Percentiles rank a stretch among this genome's conserved stretches.
phyloP scores from a whole-genome alignment of 768 basidiomycete species.

The Lactifluus subvellereus region DNA sequence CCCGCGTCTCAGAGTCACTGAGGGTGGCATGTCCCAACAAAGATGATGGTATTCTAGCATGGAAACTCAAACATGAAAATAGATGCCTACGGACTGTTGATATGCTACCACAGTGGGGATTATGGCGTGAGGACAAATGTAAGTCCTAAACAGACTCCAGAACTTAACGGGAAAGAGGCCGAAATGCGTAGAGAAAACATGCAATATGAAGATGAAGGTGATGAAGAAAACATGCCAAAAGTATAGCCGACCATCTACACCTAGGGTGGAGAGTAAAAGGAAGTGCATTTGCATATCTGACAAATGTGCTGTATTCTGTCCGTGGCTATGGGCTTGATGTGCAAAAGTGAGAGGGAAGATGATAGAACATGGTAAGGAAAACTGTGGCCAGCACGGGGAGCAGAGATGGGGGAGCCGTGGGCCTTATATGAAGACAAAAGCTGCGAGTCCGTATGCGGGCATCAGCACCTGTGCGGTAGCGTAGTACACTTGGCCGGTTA shows the following conservation, averaged over 20 bases:
- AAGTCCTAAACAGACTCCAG: neutral
- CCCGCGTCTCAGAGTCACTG: no score
- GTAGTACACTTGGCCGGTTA: conserved; percentile 14
- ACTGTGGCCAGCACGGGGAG: neutral
- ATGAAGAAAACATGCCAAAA: neutral
- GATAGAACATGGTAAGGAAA: conserved; percentile 2
- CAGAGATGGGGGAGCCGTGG: neutral
- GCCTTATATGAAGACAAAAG: conserved; percentile 14
- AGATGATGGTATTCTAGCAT: neutral
- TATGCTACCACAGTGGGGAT: neutral
- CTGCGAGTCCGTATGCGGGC: conserved; percentile 7
- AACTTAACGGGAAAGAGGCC: neutral
- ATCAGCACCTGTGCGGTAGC: conserved; percentile 11
- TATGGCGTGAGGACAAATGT: neutral
- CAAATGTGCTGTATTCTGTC: neutral
- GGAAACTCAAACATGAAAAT: neutral
- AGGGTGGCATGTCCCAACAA: neutral
- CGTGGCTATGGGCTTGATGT: neutral
- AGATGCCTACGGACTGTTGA: no score
- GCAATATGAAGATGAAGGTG: neutral
- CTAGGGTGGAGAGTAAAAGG: neutral
- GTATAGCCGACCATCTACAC: neutral
- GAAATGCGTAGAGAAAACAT: neutral
- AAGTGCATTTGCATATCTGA: neutral
- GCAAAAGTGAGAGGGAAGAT: neutral